phyloP scores from a whole-genome alignment of 2,329 filamentous ascomycete genomes.

The Lachnellula hyalina region DNA sequence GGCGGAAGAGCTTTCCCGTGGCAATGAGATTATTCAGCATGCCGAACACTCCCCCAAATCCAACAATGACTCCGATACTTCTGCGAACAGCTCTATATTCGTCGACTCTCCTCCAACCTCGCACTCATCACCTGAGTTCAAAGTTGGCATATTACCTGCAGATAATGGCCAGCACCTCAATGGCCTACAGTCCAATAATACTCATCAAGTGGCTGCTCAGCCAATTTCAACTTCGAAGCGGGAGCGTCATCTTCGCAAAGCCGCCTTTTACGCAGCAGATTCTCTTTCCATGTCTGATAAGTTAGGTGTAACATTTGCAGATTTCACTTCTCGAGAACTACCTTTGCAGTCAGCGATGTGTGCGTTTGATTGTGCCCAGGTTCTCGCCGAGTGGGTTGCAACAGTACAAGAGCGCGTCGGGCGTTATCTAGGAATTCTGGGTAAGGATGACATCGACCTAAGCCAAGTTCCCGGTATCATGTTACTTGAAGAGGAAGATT shows the following conservation, averaged over 20 bases:
- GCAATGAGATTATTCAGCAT: slow-evolving; percentile 69
- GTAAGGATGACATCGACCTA: slow-evolving; percentile 74
- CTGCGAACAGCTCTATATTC: slow-evolving; percentile 40
- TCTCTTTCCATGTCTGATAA: slow-evolving; percentile 85
- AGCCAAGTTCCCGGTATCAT: slow-evolving; percentile 79
- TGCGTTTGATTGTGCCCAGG: slow-evolving; percentile 88
- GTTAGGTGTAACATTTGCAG: slow-evolving; percentile 77
- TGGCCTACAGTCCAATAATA: slow-evolving; percentile 23
- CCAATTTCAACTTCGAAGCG: slow-evolving; percentile 57
- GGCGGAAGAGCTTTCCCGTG: slow-evolving; percentile 77
- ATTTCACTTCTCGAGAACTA: slow-evolving; percentile 76
- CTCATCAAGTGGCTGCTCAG: slow-evolving; percentile 23
- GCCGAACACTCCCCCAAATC: slow-evolving; percentile 54
- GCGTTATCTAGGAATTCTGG: slow-evolving; percentile 78
- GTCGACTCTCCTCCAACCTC: slow-evolving; percentile 49
- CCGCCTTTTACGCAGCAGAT: slow-evolving; percentile 92
- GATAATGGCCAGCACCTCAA: slow-evolving; percentile 24
- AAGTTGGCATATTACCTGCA: slow-evolving; percentile 16
- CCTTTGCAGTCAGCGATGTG: slow-evolving; percentile 89
- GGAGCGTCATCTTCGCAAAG: slow-evolving; percentile 84
- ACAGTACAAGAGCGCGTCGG: slow-evolving; percentile 94
- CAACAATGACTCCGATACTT: slow-evolving; percentile 43
- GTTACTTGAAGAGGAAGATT: slow-evolving; percentile 86
- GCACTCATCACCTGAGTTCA: slow-evolving; percentile 40
- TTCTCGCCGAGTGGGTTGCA: slow-evolving; percentile 89